Percentiles rank a stretch among this genome's conserved stretches.
Evolutionary conservation across 345 rosid species (phyloP).

Genomic region (Salix caprea): DNA sequence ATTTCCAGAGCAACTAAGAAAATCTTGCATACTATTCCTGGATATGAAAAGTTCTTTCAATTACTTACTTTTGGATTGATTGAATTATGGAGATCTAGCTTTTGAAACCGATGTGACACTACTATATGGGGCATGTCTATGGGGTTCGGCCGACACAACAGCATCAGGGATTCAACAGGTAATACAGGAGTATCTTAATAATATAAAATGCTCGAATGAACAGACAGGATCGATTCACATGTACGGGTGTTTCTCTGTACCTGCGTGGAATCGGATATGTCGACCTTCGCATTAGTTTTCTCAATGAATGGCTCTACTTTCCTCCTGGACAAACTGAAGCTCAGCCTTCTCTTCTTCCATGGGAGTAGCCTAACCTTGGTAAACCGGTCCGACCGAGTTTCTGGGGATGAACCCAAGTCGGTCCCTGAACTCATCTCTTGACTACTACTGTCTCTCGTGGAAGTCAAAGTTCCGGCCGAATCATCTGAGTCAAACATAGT

Average conservation of each 20-base stretch:
- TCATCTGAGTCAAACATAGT: not conserved
- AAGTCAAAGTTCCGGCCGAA: not conserved
- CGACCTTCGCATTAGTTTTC: not conserved
- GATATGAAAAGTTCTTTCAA: not conserved
- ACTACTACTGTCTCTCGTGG: not conserved
- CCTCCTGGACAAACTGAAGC: conserved; percentile 3
- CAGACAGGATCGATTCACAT: too few species aligned
- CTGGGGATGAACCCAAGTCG: conserved; percentile 9
- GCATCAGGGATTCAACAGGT: not conserved
- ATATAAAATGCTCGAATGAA: too few species aligned
- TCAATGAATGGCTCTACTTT: conserved; percentile 4
- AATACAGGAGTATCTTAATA: too few species aligned
- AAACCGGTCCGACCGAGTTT: not conserved
- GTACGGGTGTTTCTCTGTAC: not conserved
- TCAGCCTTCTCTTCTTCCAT: conserved; percentile 20
- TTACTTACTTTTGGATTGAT: not conserved
- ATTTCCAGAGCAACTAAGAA: not conserved
- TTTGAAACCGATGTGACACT: not conserved
- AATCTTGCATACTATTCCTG: not conserved
- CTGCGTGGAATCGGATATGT: not conserved
- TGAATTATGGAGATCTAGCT: not conserved
- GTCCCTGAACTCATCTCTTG: conserved; percentile 1
- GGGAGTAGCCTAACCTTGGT: not conserved
- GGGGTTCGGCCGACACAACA: not conserved
- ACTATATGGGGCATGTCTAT: not conserved